These are phyloP conservation scores for Cylindrotheca closterium DNA, from an alignment of 108 stramenopile genomes.

Conservation along the genomic window DNA sequence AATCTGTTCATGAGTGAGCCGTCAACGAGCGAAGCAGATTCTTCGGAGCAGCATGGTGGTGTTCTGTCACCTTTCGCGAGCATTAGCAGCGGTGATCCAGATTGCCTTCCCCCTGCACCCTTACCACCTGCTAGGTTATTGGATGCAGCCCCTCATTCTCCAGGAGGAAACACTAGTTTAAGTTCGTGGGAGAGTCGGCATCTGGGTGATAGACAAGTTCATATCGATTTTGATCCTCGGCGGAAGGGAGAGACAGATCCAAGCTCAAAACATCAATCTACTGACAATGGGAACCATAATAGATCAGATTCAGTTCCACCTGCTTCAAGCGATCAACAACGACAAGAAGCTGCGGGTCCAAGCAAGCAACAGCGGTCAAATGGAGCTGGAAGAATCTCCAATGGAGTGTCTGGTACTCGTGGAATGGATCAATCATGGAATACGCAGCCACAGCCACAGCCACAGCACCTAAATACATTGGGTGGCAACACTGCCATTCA, in stretches of 20 bases:
- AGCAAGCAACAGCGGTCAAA: no score
- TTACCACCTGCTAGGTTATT: not conserved
- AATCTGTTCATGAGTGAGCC: slow-evolving; percentile 47
- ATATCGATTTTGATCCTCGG: slow-evolving; percentile 25
- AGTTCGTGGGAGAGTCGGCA: slow-evolving; percentile 45
- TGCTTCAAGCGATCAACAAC: not conserved
- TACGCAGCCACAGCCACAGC: no score
- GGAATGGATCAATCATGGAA: no score
- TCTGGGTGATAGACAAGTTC: slow-evolving; percentile 16
- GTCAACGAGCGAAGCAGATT: slow-evolving; percentile 38
- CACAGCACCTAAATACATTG: not conserved
- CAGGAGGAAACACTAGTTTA: slow-evolving; percentile 45
- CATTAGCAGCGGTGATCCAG: slow-evolving; percentile 8
- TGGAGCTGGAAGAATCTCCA: no score
- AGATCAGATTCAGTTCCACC: not conserved
- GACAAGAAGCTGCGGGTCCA: no score
- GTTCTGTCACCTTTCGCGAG: slow-evolving; percentile 9
- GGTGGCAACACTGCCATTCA: not conserved
- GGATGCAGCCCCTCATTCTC: slow-evolving; percentile 21
- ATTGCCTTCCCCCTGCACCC: slow-evolving; percentile 4
- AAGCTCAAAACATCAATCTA: not conserved
- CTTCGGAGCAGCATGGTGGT: slow-evolving; percentile 17
- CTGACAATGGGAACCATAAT: not conserved
- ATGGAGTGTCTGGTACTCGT: not conserved
- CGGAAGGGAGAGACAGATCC: not conserved